Conservation (phyloP, 495 filamentous ascomycete genomes). For the Darksidea phi region DNA sequence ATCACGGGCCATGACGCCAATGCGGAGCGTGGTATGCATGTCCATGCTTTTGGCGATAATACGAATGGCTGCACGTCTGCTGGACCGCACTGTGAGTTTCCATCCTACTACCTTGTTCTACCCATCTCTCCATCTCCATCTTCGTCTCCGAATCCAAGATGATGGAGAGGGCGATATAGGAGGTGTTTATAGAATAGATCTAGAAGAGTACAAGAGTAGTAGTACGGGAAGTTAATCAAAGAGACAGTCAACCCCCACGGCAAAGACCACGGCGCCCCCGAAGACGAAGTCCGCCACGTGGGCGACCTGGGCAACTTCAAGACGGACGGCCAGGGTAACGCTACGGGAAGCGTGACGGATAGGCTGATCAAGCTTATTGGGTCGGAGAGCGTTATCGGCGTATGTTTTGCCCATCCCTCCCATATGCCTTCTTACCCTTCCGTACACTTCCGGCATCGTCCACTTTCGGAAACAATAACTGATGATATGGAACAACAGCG, state of each 20-base stretch:
- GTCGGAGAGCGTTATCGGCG: slow-evolving; percentile 90
- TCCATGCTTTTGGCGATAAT: slow-evolving; percentile 99
- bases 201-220: background rate
- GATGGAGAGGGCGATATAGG: background rate
- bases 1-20: slow-evolving; percentile 91
- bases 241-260: slow-evolving; percentile 84
- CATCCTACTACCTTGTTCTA: background rate
- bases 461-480: background rate
- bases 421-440: background rate
- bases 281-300: slow-evolving; percentile 81
- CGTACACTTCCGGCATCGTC: too few relatives aligned
- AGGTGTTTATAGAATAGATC: background rate
- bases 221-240: too few relatives aligned
- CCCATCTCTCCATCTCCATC: background rate
- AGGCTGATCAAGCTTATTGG: slow-evolving; percentile 89
- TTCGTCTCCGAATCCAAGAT: background rate
- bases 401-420: slow-evolving; percentile 56
- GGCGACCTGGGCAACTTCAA: slow-evolving; percentile 96
- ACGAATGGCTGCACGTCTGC: slow-evolving; percentile 99
- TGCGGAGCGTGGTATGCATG: slow-evolving; percentile 94
- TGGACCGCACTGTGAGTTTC: slow-evolving; percentile 86
- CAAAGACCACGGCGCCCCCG: slow-evolving; percentile 88
- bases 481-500: slow-evolving; percentile 55
- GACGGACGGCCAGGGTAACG: slow-evolving; percentile 87
- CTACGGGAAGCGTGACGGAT: slow-evolving; percentile 73